phyloP scores from a whole-genome alignment of 225 moss, liverwort and hornwort genomes.

The Pseudisothecium myosuroides region DNA sequence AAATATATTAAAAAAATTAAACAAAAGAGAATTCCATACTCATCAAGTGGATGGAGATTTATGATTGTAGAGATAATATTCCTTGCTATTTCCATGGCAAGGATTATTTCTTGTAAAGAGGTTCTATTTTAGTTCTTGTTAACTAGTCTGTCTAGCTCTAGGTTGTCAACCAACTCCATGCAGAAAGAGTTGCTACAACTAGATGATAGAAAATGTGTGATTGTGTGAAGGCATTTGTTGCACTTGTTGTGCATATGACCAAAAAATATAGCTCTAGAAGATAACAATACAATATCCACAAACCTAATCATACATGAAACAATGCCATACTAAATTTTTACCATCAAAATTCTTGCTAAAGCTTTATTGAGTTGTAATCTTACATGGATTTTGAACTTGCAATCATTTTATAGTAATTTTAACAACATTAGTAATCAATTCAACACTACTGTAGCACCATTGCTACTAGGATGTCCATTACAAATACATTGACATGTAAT shows the following conservation, averaged over 20 bases:
- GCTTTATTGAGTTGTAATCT: too few relatives aligned
- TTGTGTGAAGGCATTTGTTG: neutral
- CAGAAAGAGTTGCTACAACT: neutral
- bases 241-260: neutral
- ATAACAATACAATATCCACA: neutral
- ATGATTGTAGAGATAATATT: neutral
- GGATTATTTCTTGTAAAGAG: neutral
- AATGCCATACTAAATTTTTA: neutral
- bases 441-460: neutral
- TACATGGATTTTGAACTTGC: neutral
- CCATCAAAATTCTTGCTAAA: neutral
- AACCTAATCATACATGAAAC: neutral
- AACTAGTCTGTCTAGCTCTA: neutral
- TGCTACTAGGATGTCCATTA: neutral
- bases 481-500: neutral
- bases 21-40: neutral
- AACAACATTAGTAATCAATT: neutral
- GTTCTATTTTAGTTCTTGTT: neutral
- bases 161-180: neutral
- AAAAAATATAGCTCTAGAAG: neutral
- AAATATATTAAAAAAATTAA: neutral
- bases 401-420: neutral
- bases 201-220: neutral
- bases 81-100: neutral
- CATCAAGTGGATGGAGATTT: neutral